Base-by-base conservation (phyloP, 2,329 filamentous ascomycete species). In the Aspergillus aculeatus region DNA sequence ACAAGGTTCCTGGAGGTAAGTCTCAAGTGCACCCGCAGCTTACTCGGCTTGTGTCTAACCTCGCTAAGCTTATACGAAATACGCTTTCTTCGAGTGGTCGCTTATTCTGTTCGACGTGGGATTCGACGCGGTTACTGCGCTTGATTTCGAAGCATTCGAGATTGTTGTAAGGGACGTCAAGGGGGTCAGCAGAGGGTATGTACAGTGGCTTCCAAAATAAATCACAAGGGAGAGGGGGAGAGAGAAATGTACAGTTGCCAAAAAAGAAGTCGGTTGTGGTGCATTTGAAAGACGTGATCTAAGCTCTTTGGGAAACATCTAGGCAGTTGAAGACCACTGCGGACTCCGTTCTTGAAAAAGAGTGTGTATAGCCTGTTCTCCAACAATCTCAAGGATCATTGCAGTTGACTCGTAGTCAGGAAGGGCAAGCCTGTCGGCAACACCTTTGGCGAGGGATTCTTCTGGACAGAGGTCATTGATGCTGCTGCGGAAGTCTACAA, bases 31-130 rank as follows among this genome's bases (percentile, higher is more conserved):
- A 23, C 21, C 5, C 52, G 7, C 21, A 7, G 29, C 14, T 9
- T n/a, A 47, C 23, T 10, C 14, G 24, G 31, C 11, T 12, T 21
- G 23, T 32, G 54, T 31, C 47, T 66, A 50, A 66, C 58, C 9
- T n/a, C 12, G 52, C 32, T 11, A 59, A 98, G 95, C 95, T 32
- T 99, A 99, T 78, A 99, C 95, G 1, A 96, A 84, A 55, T 99
- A 99, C 77, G 89, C 95, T 64, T 97, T 99, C 79, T 97, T 98
- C 77, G 95, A 99, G 77, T 99, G 95, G 95, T 83, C 92, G 23
- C 83, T 99, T 63, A 92, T 99, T 72, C 81, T 99, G 67, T 91
- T 96, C 75, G 95, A 99, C 76, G 92, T 99, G 59, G 94, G 86
- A 31, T 99, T 99, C 78, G 95, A 99, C 80, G 92, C 95, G 55